phyloP scores from a whole-genome alignment of 495 filamentous ascomycete genomes.

The Aspergillus bertholletiae region DNA sequence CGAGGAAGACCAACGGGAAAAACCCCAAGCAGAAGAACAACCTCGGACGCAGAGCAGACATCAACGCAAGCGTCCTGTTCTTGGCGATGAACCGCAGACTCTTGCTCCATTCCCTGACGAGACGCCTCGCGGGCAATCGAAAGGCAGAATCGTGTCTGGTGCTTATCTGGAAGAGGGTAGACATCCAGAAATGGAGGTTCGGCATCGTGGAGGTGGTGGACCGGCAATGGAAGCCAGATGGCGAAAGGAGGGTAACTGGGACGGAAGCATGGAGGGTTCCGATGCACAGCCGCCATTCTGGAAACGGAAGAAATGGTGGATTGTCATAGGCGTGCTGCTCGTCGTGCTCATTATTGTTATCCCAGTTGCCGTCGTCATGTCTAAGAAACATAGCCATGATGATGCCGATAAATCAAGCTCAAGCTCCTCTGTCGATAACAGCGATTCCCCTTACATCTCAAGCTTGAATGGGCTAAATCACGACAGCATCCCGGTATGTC shows the following conservation, averaged over 20 bases:
- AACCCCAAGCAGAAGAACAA: constrained; percentile 26
- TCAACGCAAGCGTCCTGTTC: constrained; percentile 26
- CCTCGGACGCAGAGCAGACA: constrained; percentile 35
- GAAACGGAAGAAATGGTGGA: constrained; percentile 32
- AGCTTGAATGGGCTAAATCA: constrained; percentile 58
- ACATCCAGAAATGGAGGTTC: constrained; percentile 33
- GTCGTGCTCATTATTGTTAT: constrained; percentile 70
- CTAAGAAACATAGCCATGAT: constrained; percentile 53
- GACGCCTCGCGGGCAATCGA: constrained; percentile 40
- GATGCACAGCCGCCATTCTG: constrained; percentile 21
- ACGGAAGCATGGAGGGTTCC: constrained; percentile 22
- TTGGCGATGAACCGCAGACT: constrained; percentile 24
- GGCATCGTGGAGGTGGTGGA: constrained; percentile 36
- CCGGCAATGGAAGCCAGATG: constrained; percentile 25
- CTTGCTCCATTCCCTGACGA: constrained; percentile 25
- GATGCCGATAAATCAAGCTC: background rate
- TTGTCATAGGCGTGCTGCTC: constrained; percentile 43
- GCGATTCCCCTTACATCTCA: constrained; percentile 43
- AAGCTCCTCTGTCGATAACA: constrained; percentile 1
- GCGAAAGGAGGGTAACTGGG: constrained; percentile 32
- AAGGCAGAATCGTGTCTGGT: constrained; percentile 63
- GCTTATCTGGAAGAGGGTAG: constrained; percentile 64
- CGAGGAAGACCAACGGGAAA: constrained; percentile 19
- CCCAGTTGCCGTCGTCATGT: constrained; percentile 66
- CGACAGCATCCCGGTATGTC: constrained; percentile 57